Evolutionary conservation across 2,329 filamentous ascomycete species (phyloP).

Genomic region (Cephalotrichum gorgonifer): DNA sequence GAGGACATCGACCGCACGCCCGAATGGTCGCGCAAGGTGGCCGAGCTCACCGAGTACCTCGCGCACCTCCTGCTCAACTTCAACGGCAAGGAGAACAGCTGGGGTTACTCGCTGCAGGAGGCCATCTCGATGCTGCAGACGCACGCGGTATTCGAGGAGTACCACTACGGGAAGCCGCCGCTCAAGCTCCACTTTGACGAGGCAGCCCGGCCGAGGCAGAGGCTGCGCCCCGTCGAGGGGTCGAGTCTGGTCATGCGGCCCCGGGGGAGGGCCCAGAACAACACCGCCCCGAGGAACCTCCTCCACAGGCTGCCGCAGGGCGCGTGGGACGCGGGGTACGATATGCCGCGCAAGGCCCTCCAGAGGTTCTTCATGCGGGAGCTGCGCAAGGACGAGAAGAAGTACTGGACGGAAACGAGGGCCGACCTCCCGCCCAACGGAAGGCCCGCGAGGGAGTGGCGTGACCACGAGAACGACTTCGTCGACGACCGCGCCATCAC

Average conservation of each 20-base stretch:
- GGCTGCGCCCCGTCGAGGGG: background rate
- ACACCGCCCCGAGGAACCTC: background rate
- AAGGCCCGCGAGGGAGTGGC: background rate
- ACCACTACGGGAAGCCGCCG: constrained; percentile 19
- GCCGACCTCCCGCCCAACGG: background rate
- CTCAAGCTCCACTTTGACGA: constrained; percentile 16
- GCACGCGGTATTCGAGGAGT: constrained; percentile 23
- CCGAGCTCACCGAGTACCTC: constrained; percentile 27
- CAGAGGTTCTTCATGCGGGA: background rate
- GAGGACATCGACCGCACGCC: constrained; percentile 32
- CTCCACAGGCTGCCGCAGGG: background rate
- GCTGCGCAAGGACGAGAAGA: constrained; percentile 3
- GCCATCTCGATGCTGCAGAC: constrained; percentile 19
- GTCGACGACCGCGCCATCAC: background rate
- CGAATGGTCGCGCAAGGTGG: constrained; percentile 26
- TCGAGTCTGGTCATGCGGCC: background rate
- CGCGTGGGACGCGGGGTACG: constrained; percentile 7
- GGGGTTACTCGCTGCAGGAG: constrained; percentile 19
- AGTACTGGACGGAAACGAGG: constrained; percentile 7
- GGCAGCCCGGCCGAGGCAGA: background rate
- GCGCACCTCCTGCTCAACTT: constrained; percentile 17
- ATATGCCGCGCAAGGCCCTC: constrained; percentile 13
- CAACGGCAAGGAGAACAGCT: constrained; percentile 12
- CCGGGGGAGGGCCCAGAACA: background rate
- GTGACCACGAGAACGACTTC: background rate